Evolutionary conservation across 768 basidiomycete genomes (phyloP).

Genomic region (Pulveroboletus frians): DNA sequence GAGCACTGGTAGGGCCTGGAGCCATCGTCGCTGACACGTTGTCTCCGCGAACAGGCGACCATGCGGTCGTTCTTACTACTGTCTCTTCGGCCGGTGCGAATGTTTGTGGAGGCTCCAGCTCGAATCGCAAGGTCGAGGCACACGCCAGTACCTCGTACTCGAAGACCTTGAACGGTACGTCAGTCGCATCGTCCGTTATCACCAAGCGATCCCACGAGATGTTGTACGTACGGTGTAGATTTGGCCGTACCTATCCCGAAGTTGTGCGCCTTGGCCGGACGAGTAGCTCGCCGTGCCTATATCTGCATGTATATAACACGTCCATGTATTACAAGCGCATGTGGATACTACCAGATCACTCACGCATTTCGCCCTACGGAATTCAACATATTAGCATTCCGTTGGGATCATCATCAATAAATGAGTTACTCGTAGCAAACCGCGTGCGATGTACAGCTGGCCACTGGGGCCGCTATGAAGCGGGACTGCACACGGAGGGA

Average conservation of each 20-base stretch:
- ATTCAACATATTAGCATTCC: constrained; percentile 1
- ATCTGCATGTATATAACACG: constrained; percentile 1
- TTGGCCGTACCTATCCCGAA: constrained; percentile 10
- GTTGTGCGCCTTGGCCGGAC: constrained; percentile 11
- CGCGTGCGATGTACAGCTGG: constrained; percentile 19
- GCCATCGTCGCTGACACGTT: neutral
- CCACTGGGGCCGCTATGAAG: constrained; percentile 1
- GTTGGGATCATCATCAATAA: neutral
- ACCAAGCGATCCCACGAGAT: neutral
- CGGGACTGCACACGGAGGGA: constrained; percentile 20
- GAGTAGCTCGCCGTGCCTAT: constrained; percentile 13
- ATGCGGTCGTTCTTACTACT: neutral
- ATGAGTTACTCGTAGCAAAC: constrained; percentile 9
- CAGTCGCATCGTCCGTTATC: neutral
- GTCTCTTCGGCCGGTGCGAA: neutral
- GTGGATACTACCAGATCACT: neutral
- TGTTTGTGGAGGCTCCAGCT: neutral
- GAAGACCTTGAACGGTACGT: constrained; percentile 6
- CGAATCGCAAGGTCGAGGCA: constrained; percentile 16
- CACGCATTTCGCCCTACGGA: constrained; percentile 18
- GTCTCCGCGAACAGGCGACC: neutral
- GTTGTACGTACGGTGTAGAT: constrained; percentile 7
- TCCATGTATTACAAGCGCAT: neutral
- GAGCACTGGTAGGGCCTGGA: neutral
- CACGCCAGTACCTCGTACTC: constrained; percentile 24